Conservation (phyloP, 139 green algal species). For the Volvox africanus region DNA sequence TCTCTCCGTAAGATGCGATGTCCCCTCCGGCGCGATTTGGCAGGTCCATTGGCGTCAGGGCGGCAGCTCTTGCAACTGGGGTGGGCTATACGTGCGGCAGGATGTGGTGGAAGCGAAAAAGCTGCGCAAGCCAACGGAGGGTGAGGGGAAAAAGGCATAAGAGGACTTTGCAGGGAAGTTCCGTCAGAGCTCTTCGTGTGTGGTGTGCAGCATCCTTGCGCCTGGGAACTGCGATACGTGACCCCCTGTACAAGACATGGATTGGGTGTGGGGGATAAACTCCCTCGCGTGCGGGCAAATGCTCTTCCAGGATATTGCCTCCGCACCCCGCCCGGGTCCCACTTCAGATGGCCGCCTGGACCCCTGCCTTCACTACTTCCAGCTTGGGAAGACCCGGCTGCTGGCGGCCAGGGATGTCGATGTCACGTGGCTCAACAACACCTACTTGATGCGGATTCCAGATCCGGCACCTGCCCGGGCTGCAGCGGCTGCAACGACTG, state of each 20-base stretch:
- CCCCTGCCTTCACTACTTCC: conserved; percentile 18
- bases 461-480: background rate
- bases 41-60: conserved; percentile 20
- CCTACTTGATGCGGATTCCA: background rate
- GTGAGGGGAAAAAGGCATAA: background rate
- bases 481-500: background rate
- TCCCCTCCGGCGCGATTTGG: background rate
- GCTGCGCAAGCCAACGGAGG: background rate
- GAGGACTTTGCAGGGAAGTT: background rate
- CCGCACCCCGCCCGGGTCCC: background rate
- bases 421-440: conserved; percentile 29
- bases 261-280: background rate
- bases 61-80: background rate
- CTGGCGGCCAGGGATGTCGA: background rate
- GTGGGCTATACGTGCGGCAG: conserved; percentile 7
- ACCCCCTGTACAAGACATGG: too few species aligned
- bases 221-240: background rate
- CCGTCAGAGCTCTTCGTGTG: background rate
- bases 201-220: background rate
- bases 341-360: background rate
- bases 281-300: background rate
- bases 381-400: background rate
- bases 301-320: background rate
- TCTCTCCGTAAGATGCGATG: background rate
- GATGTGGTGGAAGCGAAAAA: background rate